phyloP scores from a whole-genome alignment of 257 asterid species.

The Prunella vulgaris region DNA sequence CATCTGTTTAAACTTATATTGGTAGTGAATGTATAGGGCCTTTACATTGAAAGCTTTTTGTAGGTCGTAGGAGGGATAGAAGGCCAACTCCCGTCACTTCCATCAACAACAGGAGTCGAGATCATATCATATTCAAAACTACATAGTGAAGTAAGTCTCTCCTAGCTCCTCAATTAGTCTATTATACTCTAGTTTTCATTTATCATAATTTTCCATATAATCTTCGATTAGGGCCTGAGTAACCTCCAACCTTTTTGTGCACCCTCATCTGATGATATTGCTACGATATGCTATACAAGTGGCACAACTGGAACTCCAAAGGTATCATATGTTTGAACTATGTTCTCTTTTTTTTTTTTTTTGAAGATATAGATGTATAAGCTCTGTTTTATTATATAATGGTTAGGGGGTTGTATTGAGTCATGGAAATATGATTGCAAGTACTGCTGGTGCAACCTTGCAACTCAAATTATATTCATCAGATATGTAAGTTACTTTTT shows the following conservation, averaged over 20 bases:
- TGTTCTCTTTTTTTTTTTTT: not conserved
- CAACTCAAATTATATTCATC: conserved; percentile 48
- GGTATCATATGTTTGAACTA: conserved; percentile 31
- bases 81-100: conserved; percentile 57
- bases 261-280: conserved; percentile 56
- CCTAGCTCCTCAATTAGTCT: not conserved
- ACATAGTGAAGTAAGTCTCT: conserved; percentile 19
- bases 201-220: not conserved
- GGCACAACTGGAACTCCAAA: conserved; percentile 90
- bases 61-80: conserved; percentile 79
- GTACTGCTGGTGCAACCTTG: conserved; percentile 47
- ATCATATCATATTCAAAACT: conserved; percentile 49
- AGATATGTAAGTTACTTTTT: conserved; percentile 50
- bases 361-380: not conserved
- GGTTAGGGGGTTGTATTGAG: conserved; percentile 66
- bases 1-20: not conserved
- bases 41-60: not conserved
- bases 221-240: conserved; percentile 42
- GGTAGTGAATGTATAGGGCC: not conserved
- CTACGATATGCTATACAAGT: conserved; percentile 82
- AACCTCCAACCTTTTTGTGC: conserved; percentile 54
- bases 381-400: not conserved
- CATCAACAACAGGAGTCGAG: conserved; percentile 45
- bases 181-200: not conserved
- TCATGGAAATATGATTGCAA: conserved; percentile 65